Conservation (phyloP, 202 grass and related monocot species). For the Setaria italica region DNA sequence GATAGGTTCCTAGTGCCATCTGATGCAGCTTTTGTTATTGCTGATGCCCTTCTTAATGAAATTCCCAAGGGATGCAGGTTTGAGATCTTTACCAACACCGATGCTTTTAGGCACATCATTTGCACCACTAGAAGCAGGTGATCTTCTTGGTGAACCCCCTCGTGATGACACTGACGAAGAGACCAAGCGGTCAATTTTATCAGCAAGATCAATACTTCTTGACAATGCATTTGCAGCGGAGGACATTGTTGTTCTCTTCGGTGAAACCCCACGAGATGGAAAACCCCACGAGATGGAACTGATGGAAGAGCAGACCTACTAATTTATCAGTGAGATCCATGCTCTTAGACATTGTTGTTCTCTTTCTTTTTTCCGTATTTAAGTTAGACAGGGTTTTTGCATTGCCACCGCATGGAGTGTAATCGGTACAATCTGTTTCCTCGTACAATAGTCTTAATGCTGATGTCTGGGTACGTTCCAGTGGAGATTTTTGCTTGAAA, state of each 20-base stretch:
- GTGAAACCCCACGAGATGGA: conserved; percentile 57
- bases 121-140: conserved; percentile 45
- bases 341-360: conserved; percentile 57
- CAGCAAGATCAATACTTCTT: conserved; percentile 71
- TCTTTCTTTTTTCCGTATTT: no score
- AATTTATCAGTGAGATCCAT: conserved; percentile 80
- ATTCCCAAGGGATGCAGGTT: conserved; percentile 45
- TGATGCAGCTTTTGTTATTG: conserved; percentile 44
- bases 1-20: conserved; percentile 47
- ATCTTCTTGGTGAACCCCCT: conserved; percentile 62
- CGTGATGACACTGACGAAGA: conserved; percentile 45
- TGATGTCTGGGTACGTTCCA: no score
- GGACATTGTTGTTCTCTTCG: conserved; percentile 53
- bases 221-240: conserved; percentile 63
- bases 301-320: conserved; percentile 49
- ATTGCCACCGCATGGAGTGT: no score
- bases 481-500: no score
- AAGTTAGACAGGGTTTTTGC: no score
- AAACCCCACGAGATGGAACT: conserved; percentile 55
- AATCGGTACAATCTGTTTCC: no score
- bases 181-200: conserved; percentile 62
- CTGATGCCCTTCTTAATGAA: conserved; percentile 50
- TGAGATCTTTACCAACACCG: conserved; percentile 54
- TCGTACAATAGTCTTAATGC: no score
- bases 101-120: conserved; percentile 32